A percentile compares a stretch with the other conserved stretches of the same genome.
phyloP scores from a whole-genome alignment of 1,284 basidiomycete genomes.

The Mycosarcoma maydis region DNA sequence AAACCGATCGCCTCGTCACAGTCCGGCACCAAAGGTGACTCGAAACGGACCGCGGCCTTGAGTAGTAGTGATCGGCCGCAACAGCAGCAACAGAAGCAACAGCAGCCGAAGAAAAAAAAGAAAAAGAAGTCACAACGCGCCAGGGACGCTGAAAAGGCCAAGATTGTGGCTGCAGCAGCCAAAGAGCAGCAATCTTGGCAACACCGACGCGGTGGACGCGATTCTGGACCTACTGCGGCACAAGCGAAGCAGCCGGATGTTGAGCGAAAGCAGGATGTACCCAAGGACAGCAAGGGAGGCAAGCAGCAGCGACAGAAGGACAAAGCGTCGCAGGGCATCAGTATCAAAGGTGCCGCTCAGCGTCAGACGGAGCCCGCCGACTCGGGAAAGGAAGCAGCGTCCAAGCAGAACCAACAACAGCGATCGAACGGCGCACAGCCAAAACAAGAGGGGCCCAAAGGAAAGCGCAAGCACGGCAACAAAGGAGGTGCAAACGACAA shows the following conservation, averaged over 20 bases:
- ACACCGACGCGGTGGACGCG: constrained; percentile 1
- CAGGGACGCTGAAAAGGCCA: constrained; percentile 16
- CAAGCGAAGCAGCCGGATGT: constrained; percentile 3
- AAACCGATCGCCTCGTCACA: constrained; percentile 14
- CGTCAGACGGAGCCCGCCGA: constrained; percentile 12
- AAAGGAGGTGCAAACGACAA: not conserved
- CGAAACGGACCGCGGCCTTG: not conserved
- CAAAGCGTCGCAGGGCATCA: constrained; percentile 21
- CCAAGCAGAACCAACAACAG: constrained; percentile 2
- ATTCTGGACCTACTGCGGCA: not conserved
- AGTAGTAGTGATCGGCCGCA: not conserved
- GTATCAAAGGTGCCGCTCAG: constrained; percentile 43
- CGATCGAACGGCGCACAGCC: not conserved
- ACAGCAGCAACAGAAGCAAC: constrained; percentile 9
- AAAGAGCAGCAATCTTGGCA: constrained; percentile 6
- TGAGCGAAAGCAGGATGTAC: constrained; percentile 1
- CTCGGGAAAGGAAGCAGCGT: not conserved
- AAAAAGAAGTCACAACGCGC: constrained; percentile 22
- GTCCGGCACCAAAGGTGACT: not conserved
- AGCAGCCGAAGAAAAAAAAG: constrained; percentile 26
- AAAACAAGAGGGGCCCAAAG: constrained; percentile 7
- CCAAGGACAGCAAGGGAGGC: not conserved
- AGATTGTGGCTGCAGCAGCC: constrained; percentile 5
- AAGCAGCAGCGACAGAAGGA: not conserved
- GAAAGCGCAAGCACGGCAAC: constrained; percentile 29